Base-by-base conservation (phyloP, 345 rosid species). In the Draba incana region DNA sequence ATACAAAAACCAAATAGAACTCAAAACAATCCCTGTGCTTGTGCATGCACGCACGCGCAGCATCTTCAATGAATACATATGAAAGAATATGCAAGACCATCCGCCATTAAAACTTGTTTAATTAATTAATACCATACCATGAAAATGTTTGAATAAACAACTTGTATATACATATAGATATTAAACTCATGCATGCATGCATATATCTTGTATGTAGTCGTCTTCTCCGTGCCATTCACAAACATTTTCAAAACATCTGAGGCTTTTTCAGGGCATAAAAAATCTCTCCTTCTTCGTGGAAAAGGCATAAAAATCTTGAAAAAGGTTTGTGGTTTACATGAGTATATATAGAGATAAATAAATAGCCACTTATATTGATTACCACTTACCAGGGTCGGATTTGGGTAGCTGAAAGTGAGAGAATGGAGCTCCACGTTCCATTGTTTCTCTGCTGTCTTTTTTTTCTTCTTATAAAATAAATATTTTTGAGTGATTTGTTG, bases 381-480 rank as follows among this genome's bases (percentile, higher is more conserved):
- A 75, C 79, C 79, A 41, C 70, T 56, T 75, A 75, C 79, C 79
- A 41, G 75, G 69, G 64, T 31, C 48, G 70, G 79, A 62, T 43
- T 63, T 69, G 46, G 79, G 65, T 20, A 16, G 70, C 53, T 75
- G 79, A 42, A 55, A 69, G 70, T 49, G 79, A 63, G 79, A 41
- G 59, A 63, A 52, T 35, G 69, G 70, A 69, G 66, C 70, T 69
- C 79, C 79, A 75, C 79, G 75, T 75, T 75, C 79, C 79, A 75
- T 75, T 39, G 79, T 56, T 56, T 75, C 61, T 57, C 79, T 75
- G 74, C 64, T 59, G 58, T 54, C 42, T 71, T 43, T 61, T 46
- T 28, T 30, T 28, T 57, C 42, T 37, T 62, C n/a, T 75, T 44
- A 47, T 48, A 28, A 27, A 43, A 59, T 60, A 41, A 50, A 43